Base-by-base conservation (phyloP, 1,284 basidiomycete genomes). In the Pholiota adiposa region DNA sequence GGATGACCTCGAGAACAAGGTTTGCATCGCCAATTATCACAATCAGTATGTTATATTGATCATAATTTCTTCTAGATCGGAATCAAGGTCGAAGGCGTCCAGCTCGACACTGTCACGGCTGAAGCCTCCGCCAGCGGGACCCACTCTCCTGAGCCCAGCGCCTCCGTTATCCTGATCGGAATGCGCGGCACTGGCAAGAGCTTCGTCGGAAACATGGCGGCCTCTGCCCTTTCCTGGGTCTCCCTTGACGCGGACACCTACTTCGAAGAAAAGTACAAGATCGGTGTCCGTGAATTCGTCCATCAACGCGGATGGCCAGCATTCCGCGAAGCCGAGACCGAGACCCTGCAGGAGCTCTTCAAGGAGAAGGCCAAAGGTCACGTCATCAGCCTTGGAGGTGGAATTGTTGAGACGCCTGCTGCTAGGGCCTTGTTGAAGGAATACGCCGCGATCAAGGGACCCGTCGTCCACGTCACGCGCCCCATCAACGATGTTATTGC, bases 101-200 rank as follows among this genome's bases (percentile, higher is more conserved):
- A 97, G 64, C 79, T 94, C 16, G 77, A 81, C 11, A 78, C 75
- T 57, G 71, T 79, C 12, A 75, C 81, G 12, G 72, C 79, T 34
- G 71, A 75, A 19, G 77, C 79, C 1, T 82, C 82, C 8, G 72
- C 79, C 33, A 82, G 80, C 63, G 72, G 75, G 41, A 71, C 75
- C 41, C 65, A 67, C 4, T 65, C 73, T 16, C 79, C 77, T 14
- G 73, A 79, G 43, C 64, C 81, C 2, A 75, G 82, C 23, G 85
- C 90, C 0, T 93, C 93, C 8, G 87, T 96, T 63, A 77, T 98
- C 60, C 79, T 98, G 65, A 92, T 97, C 58, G 96, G 97, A 40
- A 98, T 99, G 97, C 92, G 97, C 34, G 97, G 97, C 4, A 93
- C 94, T 0, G 97, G 97, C 57, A 99, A 99, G 82, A 94, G 93